Conservation (phyloP, 2,329 filamentous ascomycete genomes). For the Hypocrella siamensis region DNA sequence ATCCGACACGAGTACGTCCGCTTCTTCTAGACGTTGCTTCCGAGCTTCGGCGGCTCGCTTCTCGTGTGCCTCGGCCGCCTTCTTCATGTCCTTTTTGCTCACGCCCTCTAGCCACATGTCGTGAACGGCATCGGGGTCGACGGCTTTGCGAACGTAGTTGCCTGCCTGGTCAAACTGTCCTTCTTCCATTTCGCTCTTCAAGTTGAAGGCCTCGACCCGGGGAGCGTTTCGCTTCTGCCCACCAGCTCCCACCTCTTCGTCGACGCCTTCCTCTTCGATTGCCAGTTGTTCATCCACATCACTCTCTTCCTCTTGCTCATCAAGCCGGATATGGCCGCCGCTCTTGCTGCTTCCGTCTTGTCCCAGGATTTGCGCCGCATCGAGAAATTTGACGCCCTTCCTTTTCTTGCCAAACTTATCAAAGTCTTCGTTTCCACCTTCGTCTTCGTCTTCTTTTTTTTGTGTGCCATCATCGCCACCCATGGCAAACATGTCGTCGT, state of each 20-base stretch:
- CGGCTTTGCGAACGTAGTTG: slow-evolving; percentile 82
- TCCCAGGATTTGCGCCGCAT: slow-evolving; percentile 55
- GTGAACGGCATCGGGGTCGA: slow-evolving; percentile 77
- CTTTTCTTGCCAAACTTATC: slow-evolving; percentile 37
- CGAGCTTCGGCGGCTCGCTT: slow-evolving; percentile 66
- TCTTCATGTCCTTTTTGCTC: slow-evolving; percentile 85
- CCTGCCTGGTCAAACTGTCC: slow-evolving; percentile 81
- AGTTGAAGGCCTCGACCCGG: slow-evolving; percentile 91
- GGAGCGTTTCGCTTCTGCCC: slow-evolving; percentile 87
- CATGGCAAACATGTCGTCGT: slow-evolving; percentile 77
- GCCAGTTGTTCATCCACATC: slow-evolving; percentile 57
- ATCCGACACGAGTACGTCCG: slow-evolving; percentile 58
- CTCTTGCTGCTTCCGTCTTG: slow-evolving; percentile 60
- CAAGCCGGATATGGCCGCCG: slow-evolving; percentile 53
- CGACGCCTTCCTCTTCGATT: slow-evolving; percentile 58
- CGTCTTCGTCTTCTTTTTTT: slow-evolving; percentile 25
- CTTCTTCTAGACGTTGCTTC: slow-evolving; percentile 56
- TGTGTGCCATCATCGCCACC: slow-evolving; percentile 28
- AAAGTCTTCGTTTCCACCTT: slow-evolving; percentile 17
- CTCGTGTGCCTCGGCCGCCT: slow-evolving; percentile 74
- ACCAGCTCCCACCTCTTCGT: slow-evolving; percentile 80
- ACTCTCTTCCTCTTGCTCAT: slow-evolving; percentile 45
- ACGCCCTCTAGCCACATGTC: slow-evolving; percentile 87
- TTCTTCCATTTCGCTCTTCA: slow-evolving; percentile 79
- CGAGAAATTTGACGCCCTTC: slow-evolving; percentile 45